A percentile compares a stretch with the other conserved stretches of the same genome.
These are phyloP conservation scores for Ophiorrhiza pumila DNA, from an alignment of 257 asterid species.

Conservation along the genomic window DNA sequence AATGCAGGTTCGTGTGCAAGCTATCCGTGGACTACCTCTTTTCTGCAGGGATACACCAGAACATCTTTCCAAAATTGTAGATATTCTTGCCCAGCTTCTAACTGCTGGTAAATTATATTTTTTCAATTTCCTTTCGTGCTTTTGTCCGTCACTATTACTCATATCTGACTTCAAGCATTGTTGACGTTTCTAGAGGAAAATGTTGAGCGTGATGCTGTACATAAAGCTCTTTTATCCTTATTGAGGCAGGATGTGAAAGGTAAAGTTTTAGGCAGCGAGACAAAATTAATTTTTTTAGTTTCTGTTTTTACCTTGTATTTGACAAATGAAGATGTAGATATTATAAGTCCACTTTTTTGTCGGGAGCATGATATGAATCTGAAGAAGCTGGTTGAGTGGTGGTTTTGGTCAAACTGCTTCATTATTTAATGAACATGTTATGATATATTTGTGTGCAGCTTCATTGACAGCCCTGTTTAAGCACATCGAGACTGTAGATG, in stretches of 20 bases:
- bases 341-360: not conserved
- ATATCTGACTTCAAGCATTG: slow-evolving; percentile 14
- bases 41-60: slow-evolving; percentile 98
- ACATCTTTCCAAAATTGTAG: slow-evolving; percentile 85
- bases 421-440: slow-evolving; percentile 6
- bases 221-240: slow-evolving; percentile 86
- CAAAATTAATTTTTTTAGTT: not conserved
- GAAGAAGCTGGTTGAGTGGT: not conserved
- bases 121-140: slow-evolving; percentile 13
- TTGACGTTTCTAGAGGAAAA: slow-evolving; percentile 60
- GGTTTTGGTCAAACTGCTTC: slow-evolving; percentile 15
- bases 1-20: slow-evolving; percentile 84
- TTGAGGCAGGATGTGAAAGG: slow-evolving; percentile 93
- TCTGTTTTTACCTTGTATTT: not conserved
- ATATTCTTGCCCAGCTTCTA: slow-evolving; percentile 92
- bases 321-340: not conserved
- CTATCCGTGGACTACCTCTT: slow-evolving; percentile 93
- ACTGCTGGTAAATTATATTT: slow-evolving; percentile 72
- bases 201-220: slow-evolving; percentile 97
- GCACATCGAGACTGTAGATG: slow-evolving; percentile 89
- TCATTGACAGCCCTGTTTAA: slow-evolving; percentile 87
- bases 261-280: slow-evolving; percentile 19
- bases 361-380: not conserved
- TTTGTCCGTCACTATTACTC: not conserved
- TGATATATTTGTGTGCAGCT: slow-evolving; percentile 45